phyloP scores from a whole-genome alignment of 495 filamentous ascomycete genomes.

The Talaromyces stipitatus region DNA sequence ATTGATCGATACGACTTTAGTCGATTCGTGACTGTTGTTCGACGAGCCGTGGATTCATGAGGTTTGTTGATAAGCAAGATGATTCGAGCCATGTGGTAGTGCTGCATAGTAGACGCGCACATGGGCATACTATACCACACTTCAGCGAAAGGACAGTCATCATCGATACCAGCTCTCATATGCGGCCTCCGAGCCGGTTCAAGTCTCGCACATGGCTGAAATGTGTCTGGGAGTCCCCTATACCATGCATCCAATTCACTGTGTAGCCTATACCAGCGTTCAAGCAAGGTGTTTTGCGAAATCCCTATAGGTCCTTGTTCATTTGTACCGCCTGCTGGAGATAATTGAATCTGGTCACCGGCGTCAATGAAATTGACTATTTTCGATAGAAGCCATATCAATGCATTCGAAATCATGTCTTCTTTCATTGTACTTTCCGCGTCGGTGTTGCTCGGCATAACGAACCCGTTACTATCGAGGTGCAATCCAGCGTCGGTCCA shows the following conservation, averaged over 20 bases:
- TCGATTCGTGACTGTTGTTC: slow-evolving; percentile 41
- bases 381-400: slow-evolving; percentile 57
- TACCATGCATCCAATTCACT: slow-evolving; percentile 53
- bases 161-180: slow-evolving; percentile 16
- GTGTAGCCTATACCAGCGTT: slow-evolving; percentile 48
- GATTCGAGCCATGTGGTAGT: slow-evolving; percentile 58
- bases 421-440: slow-evolving; percentile 46
- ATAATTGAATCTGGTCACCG: slow-evolving; percentile 37
- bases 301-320: slow-evolving; percentile 36
- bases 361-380: slow-evolving; percentile 54
- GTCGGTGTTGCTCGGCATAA: slow-evolving; percentile 47
- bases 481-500: slow-evolving; percentile 56
- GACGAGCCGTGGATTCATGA: slow-evolving; percentile 44
- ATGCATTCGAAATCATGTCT: slow-evolving; percentile 53
- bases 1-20: slow-evolving; percentile 48
- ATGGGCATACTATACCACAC: slow-evolving; percentile 57
- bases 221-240: slow-evolving; percentile 48
- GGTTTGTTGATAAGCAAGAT: slow-evolving; percentile 56
- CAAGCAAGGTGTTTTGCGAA: slow-evolving; percentile 44
- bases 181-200: slow-evolving; percentile 16
- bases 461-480: slow-evolving; percentile 47
- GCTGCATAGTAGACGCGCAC: slow-evolving; percentile 57
- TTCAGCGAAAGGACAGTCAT: slow-evolving; percentile 42
- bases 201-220: slow-evolving; percentile 43
- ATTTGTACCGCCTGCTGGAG: slow-evolving; percentile 19